A percentile compares a stretch with the other conserved stretches of the same genome.
Conservation (phyloP, 139 green algal species). For the Chlamydomonas eustigma region DNA sequence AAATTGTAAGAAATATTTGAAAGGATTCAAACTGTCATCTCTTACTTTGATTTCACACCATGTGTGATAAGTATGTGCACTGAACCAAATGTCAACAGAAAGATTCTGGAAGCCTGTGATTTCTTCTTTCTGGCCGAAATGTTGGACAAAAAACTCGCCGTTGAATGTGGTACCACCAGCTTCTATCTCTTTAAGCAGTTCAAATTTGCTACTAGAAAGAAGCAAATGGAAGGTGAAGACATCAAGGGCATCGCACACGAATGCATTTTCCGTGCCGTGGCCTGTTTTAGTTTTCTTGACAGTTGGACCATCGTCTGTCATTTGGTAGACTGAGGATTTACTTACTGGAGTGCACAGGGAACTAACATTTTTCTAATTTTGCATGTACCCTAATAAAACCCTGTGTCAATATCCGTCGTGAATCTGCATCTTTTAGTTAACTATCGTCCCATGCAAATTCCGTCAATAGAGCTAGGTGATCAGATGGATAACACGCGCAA, state of each 20-base stretch:
- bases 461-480: no score
- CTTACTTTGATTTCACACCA: slow-evolving; percentile 48
- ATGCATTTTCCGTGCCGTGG: no score
- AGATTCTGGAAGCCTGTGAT: slow-evolving; percentile 42
- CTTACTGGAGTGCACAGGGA: no score
- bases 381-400: no score
- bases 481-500: no score
- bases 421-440: no score
- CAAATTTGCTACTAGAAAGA: neutral
- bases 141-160: slow-evolving; percentile 36
- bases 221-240: neutral
- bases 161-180: slow-evolving; percentile 17
- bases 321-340: no score
- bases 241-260: neutral
- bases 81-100: slow-evolving; percentile 44
- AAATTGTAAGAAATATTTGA: neutral
- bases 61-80: slow-evolving; percentile 30
- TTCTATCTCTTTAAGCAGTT: slow-evolving; percentile 19
- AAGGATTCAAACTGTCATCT: neutral
- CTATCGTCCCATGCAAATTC: no score
- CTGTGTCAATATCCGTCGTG: no score
- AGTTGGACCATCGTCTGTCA: no score
- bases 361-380: no score
- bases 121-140: slow-evolving; percentile 31
- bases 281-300: no score